Percentiles rank a stretch among this genome's conserved stretches.
Evolutionary conservation across 176 grass and related monocot genomes (phyloP).

Genomic region (Melocanna baccifera): DNA sequence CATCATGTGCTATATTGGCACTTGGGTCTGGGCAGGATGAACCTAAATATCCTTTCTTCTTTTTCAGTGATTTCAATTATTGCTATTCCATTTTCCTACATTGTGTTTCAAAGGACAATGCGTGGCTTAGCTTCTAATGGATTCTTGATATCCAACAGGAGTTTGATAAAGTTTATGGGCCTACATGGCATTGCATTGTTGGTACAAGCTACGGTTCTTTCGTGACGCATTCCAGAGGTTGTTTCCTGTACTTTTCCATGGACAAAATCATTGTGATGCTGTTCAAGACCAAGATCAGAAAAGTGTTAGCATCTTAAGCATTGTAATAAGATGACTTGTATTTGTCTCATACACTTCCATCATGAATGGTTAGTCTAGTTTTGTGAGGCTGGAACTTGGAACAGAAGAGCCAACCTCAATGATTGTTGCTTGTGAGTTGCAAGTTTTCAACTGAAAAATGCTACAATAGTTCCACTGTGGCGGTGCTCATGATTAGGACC

Average conservation of each 20-base stretch:
- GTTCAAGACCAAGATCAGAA: slow-evolving; percentile 73
- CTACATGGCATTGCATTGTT: slow-evolving; percentile 79
- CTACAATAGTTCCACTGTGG: neutral
- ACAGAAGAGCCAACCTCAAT: slow-evolving; percentile 23
- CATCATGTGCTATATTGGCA: neutral
- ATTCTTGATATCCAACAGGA: slow-evolving; percentile 47
- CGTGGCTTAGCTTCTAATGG: neutral
- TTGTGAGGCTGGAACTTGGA: slow-evolving; percentile 1
- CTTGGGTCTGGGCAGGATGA: neutral
- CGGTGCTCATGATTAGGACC: neutral
- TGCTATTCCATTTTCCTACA: neutral
- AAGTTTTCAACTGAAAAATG: slow-evolving; percentile 6
- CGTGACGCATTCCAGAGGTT: slow-evolving; percentile 62
- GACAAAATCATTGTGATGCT: slow-evolving; percentile 79
- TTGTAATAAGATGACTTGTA: slow-evolving; percentile 13
- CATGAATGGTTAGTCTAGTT: slow-evolving; percentile 15
- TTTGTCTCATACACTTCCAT: neutral
- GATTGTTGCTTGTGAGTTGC: neutral
- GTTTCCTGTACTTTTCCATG: slow-evolving; percentile 90
- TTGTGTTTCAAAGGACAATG: neutral
- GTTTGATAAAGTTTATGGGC: slow-evolving; percentile 74
- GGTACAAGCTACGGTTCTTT: slow-evolving; percentile 80
- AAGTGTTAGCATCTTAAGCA: slow-evolving; percentile 40
- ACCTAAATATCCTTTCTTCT: neutral
- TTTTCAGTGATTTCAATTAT: neutral